Base-by-base conservation (phyloP, 2,329 filamentous ascomycete genomes). In the Colletotrichum nymphaeae region DNA sequence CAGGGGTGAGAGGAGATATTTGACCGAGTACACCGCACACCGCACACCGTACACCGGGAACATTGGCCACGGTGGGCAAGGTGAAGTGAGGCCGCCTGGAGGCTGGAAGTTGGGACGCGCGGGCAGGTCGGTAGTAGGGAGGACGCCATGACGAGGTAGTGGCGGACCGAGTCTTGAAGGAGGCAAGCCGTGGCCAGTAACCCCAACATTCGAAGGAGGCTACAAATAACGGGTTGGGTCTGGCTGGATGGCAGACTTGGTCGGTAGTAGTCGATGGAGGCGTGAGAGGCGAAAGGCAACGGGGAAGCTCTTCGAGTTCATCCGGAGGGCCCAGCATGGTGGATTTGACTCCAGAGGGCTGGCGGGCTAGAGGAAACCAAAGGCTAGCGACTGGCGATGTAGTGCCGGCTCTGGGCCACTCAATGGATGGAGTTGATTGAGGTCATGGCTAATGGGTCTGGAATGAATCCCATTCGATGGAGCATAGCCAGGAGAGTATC, bases 381-480 rank as follows among this genome's bases (percentile, higher is more conserved):
- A 26, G 53, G 42, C 63, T 26, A 9, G 42, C 26, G 63, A 26
- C 42, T 49, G 42, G 42, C 42, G 42, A 49, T 22, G 42, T 49
- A 49, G 52, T 53, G 66, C 28, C 28, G n/a, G 30, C 24, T 64
- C 53, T 72, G 69, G 69, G 35, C 69, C 52, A 24, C 53, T 58
- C 42, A 49, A 7, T 49, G 42, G 19, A 49, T 49, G 53, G 53
- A 49, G 52, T n/a, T 26, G 53, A 32, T 52, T 70, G 70, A 73
- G 67, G 60, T 65, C 70, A 66, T 73, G 16, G 37, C 37, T 63
- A 65, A 19, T 22, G 16, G 14, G 3, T 46, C 62, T 71, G 71
- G 71, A 73, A 73, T 57, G 35, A 37, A 70, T 49, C 71, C 67
- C 67, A 73, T 73, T 73, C 62, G 71, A 62, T 49, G 55, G 24